phyloP scores from a whole-genome alignment of 2,329 filamentous ascomycete species.

The Hypoxylon sp. region DNA sequence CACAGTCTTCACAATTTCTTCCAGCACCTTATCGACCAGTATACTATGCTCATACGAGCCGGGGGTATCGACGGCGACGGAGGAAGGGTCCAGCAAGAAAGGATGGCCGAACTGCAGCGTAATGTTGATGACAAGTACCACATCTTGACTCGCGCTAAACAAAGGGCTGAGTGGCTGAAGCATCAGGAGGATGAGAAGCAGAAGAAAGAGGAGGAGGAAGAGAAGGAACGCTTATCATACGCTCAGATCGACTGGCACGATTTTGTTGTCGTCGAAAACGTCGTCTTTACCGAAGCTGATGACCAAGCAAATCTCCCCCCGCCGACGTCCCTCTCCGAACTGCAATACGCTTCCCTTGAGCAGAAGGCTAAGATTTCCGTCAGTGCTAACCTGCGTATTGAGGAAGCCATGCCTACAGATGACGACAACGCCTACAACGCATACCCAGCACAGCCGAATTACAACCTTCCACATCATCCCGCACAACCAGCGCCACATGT shows the following conservation, averaged over 20 bases:
- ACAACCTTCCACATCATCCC: slow-evolving; percentile 60
- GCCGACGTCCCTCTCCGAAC: slow-evolving; percentile 88
- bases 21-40: slow-evolving; percentile 91
- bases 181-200: slow-evolving; percentile 87
- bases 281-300: slow-evolving; percentile 90
- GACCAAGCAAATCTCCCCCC: slow-evolving; percentile 88
- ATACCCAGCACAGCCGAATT: slow-evolving; percentile 56
- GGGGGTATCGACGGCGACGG: slow-evolving; percentile 75
- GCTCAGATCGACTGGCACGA: slow-evolving; percentile 98
- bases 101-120: slow-evolving; percentile 77
- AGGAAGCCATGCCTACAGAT: slow-evolving; percentile 92
- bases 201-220: slow-evolving; percentile 88
- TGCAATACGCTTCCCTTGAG: slow-evolving; percentile 94
- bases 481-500: slow-evolving; percentile 52
- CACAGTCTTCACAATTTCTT: slow-evolving; percentile 98
- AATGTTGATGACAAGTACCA: slow-evolving; percentile 85
- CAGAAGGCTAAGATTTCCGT: slow-evolving; percentile 94
- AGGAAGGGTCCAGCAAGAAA: slow-evolving; percentile 77
- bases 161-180: slow-evolving; percentile 88
- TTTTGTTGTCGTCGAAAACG: slow-evolving; percentile 95
- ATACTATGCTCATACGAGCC: slow-evolving; percentile 80
- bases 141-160: slow-evolving; percentile 82
- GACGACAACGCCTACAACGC: slow-evolving; percentile 72
- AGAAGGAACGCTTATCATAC: slow-evolving; percentile 81
- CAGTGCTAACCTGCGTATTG: slow-evolving; percentile 84